phyloP scores from a whole-genome alignment of 108 stramenopile species.

The Licmophora abbreviata region DNA sequence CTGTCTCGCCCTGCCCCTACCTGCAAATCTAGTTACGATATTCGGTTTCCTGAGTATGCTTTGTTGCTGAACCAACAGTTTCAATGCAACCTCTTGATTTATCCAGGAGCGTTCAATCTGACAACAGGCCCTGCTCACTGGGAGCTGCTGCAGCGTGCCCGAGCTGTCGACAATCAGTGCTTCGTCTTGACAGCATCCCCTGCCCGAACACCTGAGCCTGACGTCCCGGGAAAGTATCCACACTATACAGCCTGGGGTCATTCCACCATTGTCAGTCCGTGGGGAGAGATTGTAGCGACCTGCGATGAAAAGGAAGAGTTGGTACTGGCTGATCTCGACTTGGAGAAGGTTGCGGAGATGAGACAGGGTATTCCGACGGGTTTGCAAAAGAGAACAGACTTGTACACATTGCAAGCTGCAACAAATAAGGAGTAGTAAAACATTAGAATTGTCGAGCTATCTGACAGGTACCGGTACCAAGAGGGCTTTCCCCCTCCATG shows the following conservation, averaged over 20 bases:
- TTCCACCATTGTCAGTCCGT: constrained; percentile 91
- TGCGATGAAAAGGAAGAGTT: constrained; percentile 78
- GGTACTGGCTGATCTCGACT: constrained; percentile 91
- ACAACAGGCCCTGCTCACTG: constrained; percentile 98
- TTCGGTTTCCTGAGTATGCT: constrained; percentile 97
- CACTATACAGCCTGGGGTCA: constrained; percentile 99
- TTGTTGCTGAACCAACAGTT: constrained; percentile 81
- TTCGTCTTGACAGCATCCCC: constrained; percentile 93
- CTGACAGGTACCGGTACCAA: too few species aligned
- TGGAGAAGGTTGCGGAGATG: constrained; percentile 69
- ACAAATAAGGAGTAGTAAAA: not conserved
- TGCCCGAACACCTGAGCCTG: constrained; percentile 67
- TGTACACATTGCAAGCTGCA: constrained; percentile 49
- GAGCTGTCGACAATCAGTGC: constrained; percentile 97
- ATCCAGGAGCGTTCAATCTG: constrained; percentile 98
- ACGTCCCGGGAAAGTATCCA: constrained; percentile 46
- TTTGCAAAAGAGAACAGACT: constrained; percentile 62
- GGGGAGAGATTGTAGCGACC: constrained; percentile 93
- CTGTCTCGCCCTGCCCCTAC: not conserved
- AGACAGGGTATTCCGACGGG: constrained; percentile 71
- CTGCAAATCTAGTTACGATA: constrained; percentile 68
- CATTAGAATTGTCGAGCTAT: too few species aligned
- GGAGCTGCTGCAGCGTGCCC: constrained; percentile 94
- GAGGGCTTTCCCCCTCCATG: too few species aligned
- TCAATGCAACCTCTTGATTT: constrained; percentile 69